Evolutionary conservation across 768 basidiomycete genomes (phyloP).

Genomic region (Hericium rajendrae): DNA sequence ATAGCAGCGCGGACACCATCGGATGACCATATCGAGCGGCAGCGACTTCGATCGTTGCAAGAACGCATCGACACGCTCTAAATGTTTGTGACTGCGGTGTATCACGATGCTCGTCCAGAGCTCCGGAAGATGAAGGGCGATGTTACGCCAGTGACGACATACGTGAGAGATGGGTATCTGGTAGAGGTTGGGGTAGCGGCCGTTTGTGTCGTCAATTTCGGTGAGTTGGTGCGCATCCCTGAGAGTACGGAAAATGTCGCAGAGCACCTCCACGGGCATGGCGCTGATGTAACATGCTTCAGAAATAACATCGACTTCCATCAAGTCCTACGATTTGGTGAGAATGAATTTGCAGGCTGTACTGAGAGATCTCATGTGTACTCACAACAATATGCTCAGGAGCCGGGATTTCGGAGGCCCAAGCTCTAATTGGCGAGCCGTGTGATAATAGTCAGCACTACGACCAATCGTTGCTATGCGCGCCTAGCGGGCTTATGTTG

Average conservation of each 20-base stretch:
- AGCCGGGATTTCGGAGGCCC: no score
- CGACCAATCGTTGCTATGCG: no score
- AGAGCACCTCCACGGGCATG: neutral
- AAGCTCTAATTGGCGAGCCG: no score
- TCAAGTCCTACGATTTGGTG: no score
- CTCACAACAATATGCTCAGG: no score
- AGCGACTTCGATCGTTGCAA: neutral
- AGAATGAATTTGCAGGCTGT: no score
- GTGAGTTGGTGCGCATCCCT: neutral
- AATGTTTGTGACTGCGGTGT: neutral
- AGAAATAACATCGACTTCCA: no score
- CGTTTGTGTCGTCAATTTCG: neutral
- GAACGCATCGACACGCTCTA: neutral
- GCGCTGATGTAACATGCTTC: neutral
- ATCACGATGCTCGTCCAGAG: neutral
- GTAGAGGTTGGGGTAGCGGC: neutral
- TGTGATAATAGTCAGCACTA: no score
- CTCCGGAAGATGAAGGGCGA: neutral
- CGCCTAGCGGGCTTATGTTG: no score
- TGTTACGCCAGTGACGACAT: neutral
- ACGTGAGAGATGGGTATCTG: neutral
- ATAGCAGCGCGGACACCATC: neutral
- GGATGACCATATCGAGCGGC: neutral
- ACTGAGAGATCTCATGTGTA: no score
- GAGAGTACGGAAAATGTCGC: neutral